Base-by-base conservation (phyloP, 2,329 filamentous ascomycete genomes). In the Nakataea oryzae region DNA sequence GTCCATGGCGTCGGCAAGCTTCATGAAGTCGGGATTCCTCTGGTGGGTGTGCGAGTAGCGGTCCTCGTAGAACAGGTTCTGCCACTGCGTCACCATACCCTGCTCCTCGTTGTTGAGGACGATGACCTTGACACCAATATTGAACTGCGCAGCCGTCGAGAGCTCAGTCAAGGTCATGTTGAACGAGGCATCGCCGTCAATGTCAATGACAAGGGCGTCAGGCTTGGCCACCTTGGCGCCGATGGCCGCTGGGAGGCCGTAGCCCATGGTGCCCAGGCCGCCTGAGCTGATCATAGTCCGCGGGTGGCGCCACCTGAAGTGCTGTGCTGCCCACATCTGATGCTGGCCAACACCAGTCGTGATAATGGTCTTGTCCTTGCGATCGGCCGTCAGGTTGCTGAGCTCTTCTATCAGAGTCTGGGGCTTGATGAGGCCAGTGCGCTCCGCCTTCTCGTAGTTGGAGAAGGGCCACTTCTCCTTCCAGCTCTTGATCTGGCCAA, bases 31-130 rank as follows among this genome's bases (percentile, higher is more conserved):
- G n/a, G 93, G 92, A 76, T 97, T 97, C 72, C 85, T 82, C 78
- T 96, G 93, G 75, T 97, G 93, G 0, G 93, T 97, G 74, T 96
- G 93, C 47, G 91, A 83, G 70, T 87, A 97, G 69, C 93, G 87
- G 72, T 97, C 92, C 75, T 96, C 89, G 79, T 96, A 97, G 79
- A 97, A 97, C 67, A 97, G 86, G 70, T 91, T 93, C 77, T 97
- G 93, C 93, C 93, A 97, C 78, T 97, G 93, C 1, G 93, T 97
- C 56, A 97, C 93, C 93, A 97, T 97, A 61, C 93, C 93, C 78
- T 97, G 93, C 77, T 97, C 92, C 75, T 96, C 92, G 75, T 96
- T 99, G 81, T 97, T 97, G 62, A 99, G 76, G 29, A 97, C 82
- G 69, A 97, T 91, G 64, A 97, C 83, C 83, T 97, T 97, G 75